phyloP scores from a whole-genome alignment of 805 yeast species.

The Starmera dryadoides region DNA sequence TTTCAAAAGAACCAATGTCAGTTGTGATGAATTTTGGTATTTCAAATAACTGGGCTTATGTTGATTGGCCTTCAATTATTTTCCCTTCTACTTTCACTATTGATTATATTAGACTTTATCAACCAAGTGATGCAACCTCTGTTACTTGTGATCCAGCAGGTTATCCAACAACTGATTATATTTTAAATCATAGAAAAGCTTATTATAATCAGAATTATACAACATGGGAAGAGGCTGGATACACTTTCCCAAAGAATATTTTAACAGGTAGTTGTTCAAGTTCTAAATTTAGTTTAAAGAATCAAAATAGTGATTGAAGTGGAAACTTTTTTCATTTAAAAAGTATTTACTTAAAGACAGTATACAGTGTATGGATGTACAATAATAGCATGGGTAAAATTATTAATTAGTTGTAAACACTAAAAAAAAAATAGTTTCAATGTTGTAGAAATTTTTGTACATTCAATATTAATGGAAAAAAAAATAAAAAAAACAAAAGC shows the following conservation, averaged over 20 bases:
- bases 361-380: too few relatives aligned
- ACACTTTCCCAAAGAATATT: constrained; percentile 31
- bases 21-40: constrained; percentile 41
- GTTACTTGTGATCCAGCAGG: constrained; percentile 42
- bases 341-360: too few relatives aligned
- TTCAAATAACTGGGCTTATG: constrained; percentile 43
- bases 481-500: constrained; percentile 15
- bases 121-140: constrained; percentile 32
- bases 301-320: too few relatives aligned
- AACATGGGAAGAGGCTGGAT: constrained; percentile 37
- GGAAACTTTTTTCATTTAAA: too few relatives aligned
- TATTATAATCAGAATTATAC: constrained; percentile 38
- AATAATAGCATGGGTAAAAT: too few relatives aligned
- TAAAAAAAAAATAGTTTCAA: too few relatives aligned
- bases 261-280: constrained; percentile 17
- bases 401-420: too few relatives aligned
- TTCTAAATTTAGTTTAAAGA: background rate
- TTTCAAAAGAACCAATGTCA: constrained; percentile 45
- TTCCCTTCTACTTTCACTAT: constrained; percentile 38
- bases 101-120: constrained; percentile 42
- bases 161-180: constrained; percentile 39
- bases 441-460: too few relatives aligned
- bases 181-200: constrained; percentile 31
- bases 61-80: constrained; percentile 36
- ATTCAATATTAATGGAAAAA: too few relatives aligned